phyloP scores from a whole-genome alignment of 2,329 filamentous ascomycete species.

The Aspergillus pseudonomiae region DNA sequence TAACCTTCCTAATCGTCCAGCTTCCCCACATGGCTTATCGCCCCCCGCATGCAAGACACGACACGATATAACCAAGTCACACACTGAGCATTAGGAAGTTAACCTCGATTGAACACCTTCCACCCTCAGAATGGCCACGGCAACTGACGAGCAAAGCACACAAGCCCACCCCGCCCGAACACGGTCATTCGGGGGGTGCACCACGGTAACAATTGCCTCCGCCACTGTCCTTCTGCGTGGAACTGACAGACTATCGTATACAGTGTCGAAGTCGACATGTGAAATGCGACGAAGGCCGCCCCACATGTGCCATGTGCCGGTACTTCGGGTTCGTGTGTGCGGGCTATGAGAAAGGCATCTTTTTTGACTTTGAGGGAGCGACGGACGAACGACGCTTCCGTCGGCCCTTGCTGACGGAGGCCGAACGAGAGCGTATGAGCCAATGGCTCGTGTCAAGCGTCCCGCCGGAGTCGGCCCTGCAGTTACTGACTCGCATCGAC shows the following conservation, averaged over 20 bases:
- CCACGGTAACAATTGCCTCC: neutral
- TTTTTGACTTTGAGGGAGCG: neutral
- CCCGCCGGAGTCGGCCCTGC: neutral
- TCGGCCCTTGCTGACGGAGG: neutral
- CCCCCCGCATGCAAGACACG: neutral
- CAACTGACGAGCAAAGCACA: neutral
- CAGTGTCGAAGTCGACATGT: slow-evolving; percentile 1
- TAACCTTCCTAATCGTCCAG: neutral
- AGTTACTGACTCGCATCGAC: neutral
- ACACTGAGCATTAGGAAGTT: neutral
- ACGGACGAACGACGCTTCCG: neutral
- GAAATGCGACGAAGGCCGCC: neutral
- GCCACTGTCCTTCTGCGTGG: neutral
- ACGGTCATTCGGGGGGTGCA: neutral
- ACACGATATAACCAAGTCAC: neutral
- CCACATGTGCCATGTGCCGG: neutral
- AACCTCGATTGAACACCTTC: neutral
- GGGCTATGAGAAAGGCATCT: neutral
- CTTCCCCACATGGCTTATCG: neutral
- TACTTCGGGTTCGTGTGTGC: neutral
- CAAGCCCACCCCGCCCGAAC: neutral
- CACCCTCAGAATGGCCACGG: neutral
- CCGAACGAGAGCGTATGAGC: neutral
- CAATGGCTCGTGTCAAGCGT: neutral
- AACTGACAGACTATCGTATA: neutral